Evolutionary conservation across 768 basidiomycete genomes (phyloP).

Genomic region (Cyclocybe cylindracea): DNA sequence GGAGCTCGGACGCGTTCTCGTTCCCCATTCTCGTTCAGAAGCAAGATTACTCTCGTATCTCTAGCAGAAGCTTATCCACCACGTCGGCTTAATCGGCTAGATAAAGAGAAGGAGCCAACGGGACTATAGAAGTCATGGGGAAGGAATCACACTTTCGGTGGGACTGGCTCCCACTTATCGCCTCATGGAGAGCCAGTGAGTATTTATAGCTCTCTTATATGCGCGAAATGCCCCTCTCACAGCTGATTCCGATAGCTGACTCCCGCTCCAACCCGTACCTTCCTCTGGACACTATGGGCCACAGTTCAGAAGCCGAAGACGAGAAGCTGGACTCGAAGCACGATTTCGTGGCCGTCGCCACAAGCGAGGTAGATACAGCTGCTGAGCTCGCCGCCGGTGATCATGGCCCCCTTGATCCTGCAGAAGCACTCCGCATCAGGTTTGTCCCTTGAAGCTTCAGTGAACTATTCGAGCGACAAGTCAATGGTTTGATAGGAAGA

Average conservation of each 20-base stretch:
- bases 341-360: slow-evolving; percentile 38
- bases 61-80: no score
- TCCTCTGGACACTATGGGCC: slow-evolving; percentile 45
- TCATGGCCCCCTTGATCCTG: slow-evolving; percentile 46
- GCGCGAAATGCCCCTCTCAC: slow-evolving; percentile 11
- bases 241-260: slow-evolving; percentile 12
- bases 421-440: slow-evolving; percentile 54
- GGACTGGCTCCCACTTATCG: slow-evolving; percentile 12
- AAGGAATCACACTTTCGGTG: no score
- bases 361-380: slow-evolving; percentile 59
- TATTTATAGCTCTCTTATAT: slow-evolving; percentile 15
- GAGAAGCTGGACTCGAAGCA: slow-evolving; percentile 35
- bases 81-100: no score
- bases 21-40: no score
- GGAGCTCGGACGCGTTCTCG: no score
- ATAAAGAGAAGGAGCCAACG: no score
- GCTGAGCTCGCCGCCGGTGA: slow-evolving; percentile 55
- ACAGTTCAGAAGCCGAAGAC: slow-evolving; percentile 40
- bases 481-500: slow-evolving; percentile 35
- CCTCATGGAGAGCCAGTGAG: slow-evolving; percentile 18
- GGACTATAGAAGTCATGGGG: no score
- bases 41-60: no score
- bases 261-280: slow-evolving; percentile 32
- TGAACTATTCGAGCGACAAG: not conserved
- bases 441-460: slow-evolving; percentile 17